Evolutionary conservation across 208 protist genomes (phyloP).

Genomic region (Trypanosoma boissoni): DNA sequence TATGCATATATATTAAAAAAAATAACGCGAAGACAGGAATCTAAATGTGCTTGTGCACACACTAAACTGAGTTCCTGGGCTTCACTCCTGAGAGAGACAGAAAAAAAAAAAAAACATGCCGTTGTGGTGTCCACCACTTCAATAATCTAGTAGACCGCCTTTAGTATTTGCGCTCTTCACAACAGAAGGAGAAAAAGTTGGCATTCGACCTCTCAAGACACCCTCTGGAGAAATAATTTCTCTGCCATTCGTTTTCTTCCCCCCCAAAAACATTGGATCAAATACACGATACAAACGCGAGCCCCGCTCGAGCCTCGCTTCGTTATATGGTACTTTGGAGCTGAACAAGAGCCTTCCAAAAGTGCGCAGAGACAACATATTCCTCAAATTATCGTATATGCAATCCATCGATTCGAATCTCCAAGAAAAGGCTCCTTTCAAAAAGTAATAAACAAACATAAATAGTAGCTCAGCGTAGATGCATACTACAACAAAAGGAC

Average conservation of each 20-base stretch:
- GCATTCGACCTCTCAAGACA: background rate
- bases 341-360: slow-evolving; percentile 53
- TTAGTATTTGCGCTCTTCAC: background rate
- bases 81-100: no score
- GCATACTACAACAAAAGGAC: slow-evolving; percentile 37
- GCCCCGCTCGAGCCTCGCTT: slow-evolving; percentile 38
- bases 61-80: no score
- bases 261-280: slow-evolving; percentile 37
- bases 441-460: slow-evolving; percentile 32
- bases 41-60: no score
- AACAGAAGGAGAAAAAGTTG: background rate
- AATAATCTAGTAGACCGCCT: background rate
- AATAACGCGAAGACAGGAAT: no score
- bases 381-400: slow-evolving; percentile 49
- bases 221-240: slow-evolving; percentile 25
- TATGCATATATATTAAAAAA: no score
- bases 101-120: no score
- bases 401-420: slow-evolving; percentile 25
- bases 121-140: no score
- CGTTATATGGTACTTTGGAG: slow-evolving; percentile 38
- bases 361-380: slow-evolving; percentile 46
- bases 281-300: slow-evolving; percentile 59
- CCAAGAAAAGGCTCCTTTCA: slow-evolving; percentile 18
- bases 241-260: slow-evolving; percentile 28
- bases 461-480: slow-evolving; percentile 63